Conservation (phyloP, 2,329 filamentous ascomycete genomes). For the Ascochyta lentis region DNA sequence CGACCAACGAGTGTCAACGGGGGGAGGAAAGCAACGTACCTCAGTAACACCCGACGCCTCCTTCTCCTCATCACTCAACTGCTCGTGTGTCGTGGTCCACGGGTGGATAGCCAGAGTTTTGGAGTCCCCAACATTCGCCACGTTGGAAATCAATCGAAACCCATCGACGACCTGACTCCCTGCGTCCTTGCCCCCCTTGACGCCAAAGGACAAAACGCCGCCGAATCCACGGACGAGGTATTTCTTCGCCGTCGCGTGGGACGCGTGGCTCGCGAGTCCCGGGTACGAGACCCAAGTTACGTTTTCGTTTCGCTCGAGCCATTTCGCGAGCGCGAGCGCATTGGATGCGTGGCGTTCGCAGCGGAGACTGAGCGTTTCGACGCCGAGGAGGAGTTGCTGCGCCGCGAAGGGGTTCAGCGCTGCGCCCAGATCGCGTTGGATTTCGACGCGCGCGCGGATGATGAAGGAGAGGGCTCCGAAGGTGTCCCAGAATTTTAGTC, state of each 20-base stretch:
- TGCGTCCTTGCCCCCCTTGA: conserved; percentile 84
- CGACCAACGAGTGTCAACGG: no score
- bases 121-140: conserved; percentile 94
- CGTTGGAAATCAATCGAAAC: conserved; percentile 93
- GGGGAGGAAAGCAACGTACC: conserved; percentile 48
- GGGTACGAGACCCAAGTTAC: conserved; percentile 96
- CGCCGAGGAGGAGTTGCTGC: conserved; percentile 86
- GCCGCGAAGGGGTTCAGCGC: conserved; percentile 88
- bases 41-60: conserved; percentile 81
- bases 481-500: conserved; percentile 91
- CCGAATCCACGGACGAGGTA: conserved; percentile 86
- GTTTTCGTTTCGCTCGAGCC: conserved; percentile 81
- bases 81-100: conserved; percentile 94
- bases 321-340: conserved; percentile 77
- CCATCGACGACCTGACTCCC: conserved; percentile 89
- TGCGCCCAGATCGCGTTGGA: conserved; percentile 84
- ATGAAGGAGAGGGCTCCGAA: conserved; percentile 84
- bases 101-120: conserved; percentile 96
- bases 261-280: conserved; percentile 81
- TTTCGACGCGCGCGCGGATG: conserved; percentile 86
- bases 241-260: conserved; percentile 81
- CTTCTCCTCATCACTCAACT: conserved; percentile 84
- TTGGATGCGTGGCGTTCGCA: conserved; percentile 88
- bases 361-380: conserved; percentile 88
- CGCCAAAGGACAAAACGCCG: conserved; percentile 90